Evolutionary conservation across 1,139 yeast genomes (phyloP), one percentile per base, ranked within the genome.

Genomic region (Yamadazyma siamensis): DNA sequence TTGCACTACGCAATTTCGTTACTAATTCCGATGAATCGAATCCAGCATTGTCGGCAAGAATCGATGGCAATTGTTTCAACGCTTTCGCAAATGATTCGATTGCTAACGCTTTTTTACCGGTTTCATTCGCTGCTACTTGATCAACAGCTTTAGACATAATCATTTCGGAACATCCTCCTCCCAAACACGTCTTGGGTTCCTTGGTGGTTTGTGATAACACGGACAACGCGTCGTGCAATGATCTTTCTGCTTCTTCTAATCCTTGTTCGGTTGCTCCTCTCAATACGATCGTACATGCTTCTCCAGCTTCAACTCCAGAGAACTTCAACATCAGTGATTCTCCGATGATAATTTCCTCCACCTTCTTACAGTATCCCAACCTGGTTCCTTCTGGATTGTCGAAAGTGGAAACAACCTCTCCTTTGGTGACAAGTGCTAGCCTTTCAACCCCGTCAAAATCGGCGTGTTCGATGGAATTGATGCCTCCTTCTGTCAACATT

Each of bases 121-220:
- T 82, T 46, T 83, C 91, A 52, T 86, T 88, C 49, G 94, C 94
- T 15, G 97, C 96, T 29, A 82, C 86, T 42, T 86, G 88, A 47
- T 94, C 98, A 21, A 91, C 97, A 5, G 98, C 96, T 59, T 86
- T 87, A 9, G 96, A 84, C 98, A 91, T 91, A 48, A 87, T 71
- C 96, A 91, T 89, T 61, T 91, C 99, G 4, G 96, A 80, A 55
- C 96, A 89, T 16, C 99, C 99, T 44, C 96, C 99, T 35, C 99
- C 99, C 28, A 91, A 73, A 22, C 94, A 94, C 2, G 96, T 88
- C 56, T 89, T 79, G n/a, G 97, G 85, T 51, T 88, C 96, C 46
- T 71, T 79, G 2, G 96, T 91, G 11, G 98, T 91, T 63, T 94
- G 98, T 1, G 96, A 87, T 36, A 91, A 71, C 10, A 91, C 98